Percentiles rank a stretch among this genome's conserved stretches.
Conservation (phyloP, 2,329 filamentous ascomycete genomes). For the Fusarium stilboides region DNA sequence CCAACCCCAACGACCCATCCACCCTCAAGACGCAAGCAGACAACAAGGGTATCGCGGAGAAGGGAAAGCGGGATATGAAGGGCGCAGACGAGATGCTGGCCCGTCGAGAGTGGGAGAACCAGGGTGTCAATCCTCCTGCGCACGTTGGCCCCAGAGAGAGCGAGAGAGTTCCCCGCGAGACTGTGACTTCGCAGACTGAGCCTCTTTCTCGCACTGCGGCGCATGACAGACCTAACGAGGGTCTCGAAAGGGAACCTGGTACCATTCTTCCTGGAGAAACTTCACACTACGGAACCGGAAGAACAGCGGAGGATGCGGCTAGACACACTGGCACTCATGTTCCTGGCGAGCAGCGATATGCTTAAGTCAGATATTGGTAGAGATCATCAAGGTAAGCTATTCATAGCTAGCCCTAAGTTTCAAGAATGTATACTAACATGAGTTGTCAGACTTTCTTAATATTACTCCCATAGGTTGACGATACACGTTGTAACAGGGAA, state of each 20-base stretch:
- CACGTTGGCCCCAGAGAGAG: slow-evolving; percentile 9
- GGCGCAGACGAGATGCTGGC: slow-evolving; percentile 40
- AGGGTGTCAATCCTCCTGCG: slow-evolving; percentile 21
- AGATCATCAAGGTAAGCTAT: neutral
- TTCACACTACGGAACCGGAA: slow-evolving; percentile 20
- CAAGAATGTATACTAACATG: neutral
- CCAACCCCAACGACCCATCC: slow-evolving; percentile 30
- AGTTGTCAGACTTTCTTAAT: no score
- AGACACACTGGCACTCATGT: neutral
- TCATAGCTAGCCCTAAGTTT: neutral
- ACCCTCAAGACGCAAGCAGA: slow-evolving; percentile 2
- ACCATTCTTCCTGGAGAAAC: slow-evolving; percentile 19
- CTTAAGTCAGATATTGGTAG: neutral
- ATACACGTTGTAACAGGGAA: neutral
- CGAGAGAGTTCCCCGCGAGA: neutral
- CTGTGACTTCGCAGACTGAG: neutral
- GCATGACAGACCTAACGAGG: slow-evolving; percentile 18
- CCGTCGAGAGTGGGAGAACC: slow-evolving; percentile 37
- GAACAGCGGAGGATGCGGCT: neutral
- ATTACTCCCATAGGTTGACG: neutral
- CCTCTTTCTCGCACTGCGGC: neutral
- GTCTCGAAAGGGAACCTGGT: slow-evolving; percentile 24
- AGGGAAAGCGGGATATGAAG: slow-evolving; percentile 41
- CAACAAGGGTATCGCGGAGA: slow-evolving; percentile 30
- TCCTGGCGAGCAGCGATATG: neutral